These are phyloP conservation scores for Selenicereus undatus DNA, from an alignment of 148 eudicot genomes.

Conservation along the genomic window DNA sequence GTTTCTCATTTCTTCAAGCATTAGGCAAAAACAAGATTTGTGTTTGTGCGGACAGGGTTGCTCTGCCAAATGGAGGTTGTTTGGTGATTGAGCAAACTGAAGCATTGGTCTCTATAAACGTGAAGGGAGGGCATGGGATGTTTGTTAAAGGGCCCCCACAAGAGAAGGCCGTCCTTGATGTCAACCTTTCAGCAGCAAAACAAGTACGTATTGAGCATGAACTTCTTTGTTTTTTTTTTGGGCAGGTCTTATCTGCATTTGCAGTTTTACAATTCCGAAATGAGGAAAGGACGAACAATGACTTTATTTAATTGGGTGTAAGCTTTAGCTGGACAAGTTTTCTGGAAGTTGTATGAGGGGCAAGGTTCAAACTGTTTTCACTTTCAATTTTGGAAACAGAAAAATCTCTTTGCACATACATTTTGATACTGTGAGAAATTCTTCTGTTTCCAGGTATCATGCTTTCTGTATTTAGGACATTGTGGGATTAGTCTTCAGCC, in stretches of 20 bases:
- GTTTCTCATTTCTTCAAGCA: not conserved
- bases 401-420: too few species aligned
- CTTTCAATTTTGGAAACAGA: too few species aligned
- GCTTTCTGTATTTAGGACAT: not conserved
- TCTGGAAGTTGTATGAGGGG: not conserved
- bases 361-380: not conserved
- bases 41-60: conserved; percentile 47
- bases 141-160: conserved; percentile 86
- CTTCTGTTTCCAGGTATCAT: not conserved
- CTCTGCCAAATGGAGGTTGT: conserved; percentile 85
- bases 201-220: conserved; percentile 49
- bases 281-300: not conserved
- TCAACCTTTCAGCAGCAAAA: conserved; percentile 94
- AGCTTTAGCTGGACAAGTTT: not conserved
- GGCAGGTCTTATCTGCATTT: not conserved
- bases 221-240: not conserved
- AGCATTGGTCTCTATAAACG: conserved; percentile 92
- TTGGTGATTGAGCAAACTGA: conserved; percentile 95
- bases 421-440: not conserved
- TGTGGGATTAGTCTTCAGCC: not conserved
- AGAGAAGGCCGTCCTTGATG: conserved; percentile 86
- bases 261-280: not conserved
- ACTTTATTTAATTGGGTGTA: not conserved
- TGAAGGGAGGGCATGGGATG: conserved; percentile 93
- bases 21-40: not conserved